Evolutionary conservation across 345 rosid genomes (phyloP).

Genomic region (Nephelium lappaceum): DNA sequence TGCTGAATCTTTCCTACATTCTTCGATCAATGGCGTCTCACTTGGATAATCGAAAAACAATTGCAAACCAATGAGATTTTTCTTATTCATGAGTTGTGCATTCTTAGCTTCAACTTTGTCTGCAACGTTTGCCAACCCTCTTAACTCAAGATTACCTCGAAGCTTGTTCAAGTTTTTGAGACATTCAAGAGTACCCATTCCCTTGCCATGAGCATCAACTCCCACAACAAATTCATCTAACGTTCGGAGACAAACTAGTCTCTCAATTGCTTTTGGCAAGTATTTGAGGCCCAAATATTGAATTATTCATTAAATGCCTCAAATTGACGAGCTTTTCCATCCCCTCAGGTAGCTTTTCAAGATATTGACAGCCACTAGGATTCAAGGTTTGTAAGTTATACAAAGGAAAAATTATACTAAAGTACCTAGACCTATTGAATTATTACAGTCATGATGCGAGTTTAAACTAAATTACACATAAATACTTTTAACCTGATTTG

Average conservation of each 20-base stretch:
- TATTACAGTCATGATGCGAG: too few relatives aligned
- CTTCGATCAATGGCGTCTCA: too few relatives aligned
- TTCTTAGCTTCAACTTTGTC: too few relatives aligned
- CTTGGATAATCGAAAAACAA: too few relatives aligned
- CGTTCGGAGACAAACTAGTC: neutral
- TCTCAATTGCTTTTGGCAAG: neutral
- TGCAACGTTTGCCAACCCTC: too few relatives aligned
- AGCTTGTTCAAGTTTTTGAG: conserved; percentile 3
- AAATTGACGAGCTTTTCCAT: neutral
- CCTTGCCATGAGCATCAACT: neutral
- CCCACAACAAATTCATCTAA: neutral
- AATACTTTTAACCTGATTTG: too few relatives aligned
- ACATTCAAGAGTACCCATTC: neutral
- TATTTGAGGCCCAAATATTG: neutral
- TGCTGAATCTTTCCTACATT: too few relatives aligned
- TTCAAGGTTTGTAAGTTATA: neutral
- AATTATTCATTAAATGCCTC: neutral
- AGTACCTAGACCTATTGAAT: too few relatives aligned
- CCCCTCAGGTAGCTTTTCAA: neutral
- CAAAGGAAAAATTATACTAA: too few relatives aligned
- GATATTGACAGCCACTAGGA: neutral
- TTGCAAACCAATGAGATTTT: too few relatives aligned
- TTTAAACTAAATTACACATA: too few relatives aligned
- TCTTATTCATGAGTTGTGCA: too few relatives aligned
- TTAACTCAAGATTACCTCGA: neutral